Evolutionary conservation across 139 green algal genomes (phyloP).

Genomic region (Volvox reticuliferus): DNA sequence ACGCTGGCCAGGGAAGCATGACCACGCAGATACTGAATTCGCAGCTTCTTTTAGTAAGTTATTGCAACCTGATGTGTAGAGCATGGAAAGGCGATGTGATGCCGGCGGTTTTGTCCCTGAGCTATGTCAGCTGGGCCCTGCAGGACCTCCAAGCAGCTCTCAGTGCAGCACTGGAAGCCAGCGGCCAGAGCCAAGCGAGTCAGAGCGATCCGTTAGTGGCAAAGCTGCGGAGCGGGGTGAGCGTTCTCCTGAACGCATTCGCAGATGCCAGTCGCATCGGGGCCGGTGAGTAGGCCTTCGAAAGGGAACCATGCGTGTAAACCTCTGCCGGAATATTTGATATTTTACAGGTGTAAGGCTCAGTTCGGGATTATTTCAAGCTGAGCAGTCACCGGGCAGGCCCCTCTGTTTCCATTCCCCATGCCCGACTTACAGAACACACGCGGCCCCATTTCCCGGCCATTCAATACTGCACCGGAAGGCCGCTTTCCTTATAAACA

Average conservation of each 20-base stretch:
- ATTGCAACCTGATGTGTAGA: no score
- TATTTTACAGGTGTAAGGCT: no score
- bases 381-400: no score
- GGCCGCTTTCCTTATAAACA: no score
- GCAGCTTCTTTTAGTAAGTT: not conserved
- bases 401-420: no score
- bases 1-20: not conserved
- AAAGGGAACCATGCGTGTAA: no score
- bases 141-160: conserved; percentile 16
- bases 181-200: conserved; percentile 27
- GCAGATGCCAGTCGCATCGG: conserved; percentile 10
- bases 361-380: no score
- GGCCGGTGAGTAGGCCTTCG: not conserved
- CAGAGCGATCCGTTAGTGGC: conserved; percentile 1
- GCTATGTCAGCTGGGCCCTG: not conserved
- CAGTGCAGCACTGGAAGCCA: not conserved
- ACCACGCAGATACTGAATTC: not conserved
- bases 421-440: no score
- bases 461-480: no score
- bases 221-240: conserved; percentile 10
- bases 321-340: no score
- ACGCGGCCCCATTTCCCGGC: no score
- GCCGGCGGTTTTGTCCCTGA: not conserved
- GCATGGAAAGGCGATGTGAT: not conserved
- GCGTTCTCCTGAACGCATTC: conserved; percentile 1